Evolutionary conservation across 2,329 filamentous ascomycete species (phyloP).

Genomic region (Elsinoe arachidis): DNA sequence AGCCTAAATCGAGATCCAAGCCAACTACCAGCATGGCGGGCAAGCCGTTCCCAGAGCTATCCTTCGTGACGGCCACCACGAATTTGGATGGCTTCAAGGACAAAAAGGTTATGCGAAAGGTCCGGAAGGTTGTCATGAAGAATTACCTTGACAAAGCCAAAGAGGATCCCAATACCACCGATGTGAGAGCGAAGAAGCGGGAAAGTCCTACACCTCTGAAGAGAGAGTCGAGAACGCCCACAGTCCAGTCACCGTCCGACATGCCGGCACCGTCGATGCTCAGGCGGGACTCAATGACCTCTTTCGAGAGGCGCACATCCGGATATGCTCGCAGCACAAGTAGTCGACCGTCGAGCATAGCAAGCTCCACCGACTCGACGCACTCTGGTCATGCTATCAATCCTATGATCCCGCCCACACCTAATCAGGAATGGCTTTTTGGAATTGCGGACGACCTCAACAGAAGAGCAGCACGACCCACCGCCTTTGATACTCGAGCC

Average conservation of each 20-base stretch:
- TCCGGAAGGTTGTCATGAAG: slow-evolving; percentile 26
- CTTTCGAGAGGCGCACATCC: neutral
- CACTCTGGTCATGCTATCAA: neutral
- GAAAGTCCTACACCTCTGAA: neutral
- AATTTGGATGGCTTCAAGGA: slow-evolving; percentile 24
- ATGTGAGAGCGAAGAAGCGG: slow-evolving; percentile 18
- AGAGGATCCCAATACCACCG: slow-evolving; percentile 20
- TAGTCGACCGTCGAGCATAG: neutral
- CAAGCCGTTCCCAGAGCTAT: slow-evolving; percentile 13
- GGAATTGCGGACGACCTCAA: neutral
- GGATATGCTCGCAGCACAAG: neutral
- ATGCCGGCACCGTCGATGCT: neutral
- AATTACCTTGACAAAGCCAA: slow-evolving; percentile 26
- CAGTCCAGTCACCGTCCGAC: too few relatives aligned
- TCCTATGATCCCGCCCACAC: neutral
- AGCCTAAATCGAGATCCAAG: neutral
- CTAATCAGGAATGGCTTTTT: slow-evolving; percentile 1
- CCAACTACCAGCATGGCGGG: neutral
- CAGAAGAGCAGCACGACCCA: neutral
- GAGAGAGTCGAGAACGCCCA: neutral
- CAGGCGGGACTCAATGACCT: neutral
- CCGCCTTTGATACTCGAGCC: neutral
- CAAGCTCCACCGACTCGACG: neutral
- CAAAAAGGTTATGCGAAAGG: slow-evolving; percentile 22
- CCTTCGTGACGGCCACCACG: slow-evolving; percentile 22